Base-by-base conservation (phyloP, 306 rosid genomes). In the Lablab purpureus region DNA sequence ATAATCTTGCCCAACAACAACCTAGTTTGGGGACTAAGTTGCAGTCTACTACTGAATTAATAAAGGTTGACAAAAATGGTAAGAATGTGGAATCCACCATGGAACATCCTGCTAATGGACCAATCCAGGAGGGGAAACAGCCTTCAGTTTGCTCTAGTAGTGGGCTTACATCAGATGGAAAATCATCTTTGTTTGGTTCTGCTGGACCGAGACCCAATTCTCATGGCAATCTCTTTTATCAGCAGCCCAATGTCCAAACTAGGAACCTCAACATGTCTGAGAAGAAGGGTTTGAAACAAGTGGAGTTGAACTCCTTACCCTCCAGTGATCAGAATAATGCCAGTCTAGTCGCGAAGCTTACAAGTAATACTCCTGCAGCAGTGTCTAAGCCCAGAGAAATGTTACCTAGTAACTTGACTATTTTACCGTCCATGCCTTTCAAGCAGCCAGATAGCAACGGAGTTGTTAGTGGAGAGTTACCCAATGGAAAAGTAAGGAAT, bases 281-380 rank as follows among this genome's bases (percentile, higher is more conserved):
- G 91, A 87, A 62, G 49, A 80, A 83, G 83, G 85, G 88, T 70
- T 84, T 83, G 70, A 90, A 87, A 81, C 91, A 91, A 82, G 87
- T 92, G 81, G 97, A 91, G 81, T 84, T 91, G 81, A 91, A 94
- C 83, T 86, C 97, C 67, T 58, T 85, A 75, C 98, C 92, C 66
- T 22, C 91, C 0, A 73, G 69, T 7, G 86, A 75, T 75, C 92
- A 87, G 59, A 91, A 78, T 74, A 89, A 79, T 77, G 82, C 85
- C 74, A 85, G 89, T 50, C 86, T 74, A 75, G 82, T 77, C 54
- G 85, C 91, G 46, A 91, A 89, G 60, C 86, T 88, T 81, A 73
- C 89, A 41, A 86, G 86, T 58, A 88, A 83, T 78, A 54, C 89
- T 18, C 82, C 93, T 51, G 37, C 84, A 17, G 81, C 88, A 23